A percentile compares a stretch with the other conserved stretches of the same genome.
phyloP scores from a whole-genome alignment of 2,329 filamentous ascomycete species.

The Exophiala viscosa region DNA sequence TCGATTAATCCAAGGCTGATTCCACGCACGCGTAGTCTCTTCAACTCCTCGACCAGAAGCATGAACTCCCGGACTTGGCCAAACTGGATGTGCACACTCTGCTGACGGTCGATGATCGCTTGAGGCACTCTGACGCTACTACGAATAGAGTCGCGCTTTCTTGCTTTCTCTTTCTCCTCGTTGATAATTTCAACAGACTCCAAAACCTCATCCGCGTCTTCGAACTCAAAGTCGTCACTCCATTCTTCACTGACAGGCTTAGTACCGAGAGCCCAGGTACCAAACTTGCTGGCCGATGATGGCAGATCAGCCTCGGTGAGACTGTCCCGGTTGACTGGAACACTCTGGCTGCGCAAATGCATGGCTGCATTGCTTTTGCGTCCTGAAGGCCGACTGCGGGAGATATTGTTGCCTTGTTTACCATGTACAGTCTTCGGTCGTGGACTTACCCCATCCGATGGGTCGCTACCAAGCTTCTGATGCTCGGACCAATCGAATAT shows the following conservation, averaged over 20 bases:
- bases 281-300: conserved; percentile 57
- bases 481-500: conserved; percentile 65
- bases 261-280: conserved; percentile 63
- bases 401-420: conserved; percentile 55
- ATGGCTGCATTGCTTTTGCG: conserved; percentile 57
- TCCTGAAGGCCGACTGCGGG: conserved; percentile 55
- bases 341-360: conserved; percentile 64
- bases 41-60: conserved; percentile 61
- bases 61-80: conserved; percentile 62
- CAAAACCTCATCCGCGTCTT: conserved; percentile 46
- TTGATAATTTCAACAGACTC: conserved; percentile 11
- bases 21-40: conserved; percentile 57
- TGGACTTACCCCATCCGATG: conserved; percentile 48
- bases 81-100: conserved; percentile 63
- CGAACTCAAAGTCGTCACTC: conserved; percentile 67
- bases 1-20: conserved; percentile 51
- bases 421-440: conserved; percentile 62
- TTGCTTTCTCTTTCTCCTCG: conserved; percentile 15
- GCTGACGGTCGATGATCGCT: conserved; percentile 61
- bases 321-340: conserved; percentile 55
- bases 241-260: conserved; percentile 66
- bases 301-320: conserved; percentile 47
- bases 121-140: conserved; percentile 52
- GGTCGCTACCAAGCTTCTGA: conserved; percentile 51
- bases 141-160: conserved; percentile 28